Percentiles rank a stretch among this genome's conserved stretches.
These are phyloP conservation scores for Tylopilus sp. DNA, from an alignment of 768 basidiomycete species.

Conservation along the genomic window DNA sequence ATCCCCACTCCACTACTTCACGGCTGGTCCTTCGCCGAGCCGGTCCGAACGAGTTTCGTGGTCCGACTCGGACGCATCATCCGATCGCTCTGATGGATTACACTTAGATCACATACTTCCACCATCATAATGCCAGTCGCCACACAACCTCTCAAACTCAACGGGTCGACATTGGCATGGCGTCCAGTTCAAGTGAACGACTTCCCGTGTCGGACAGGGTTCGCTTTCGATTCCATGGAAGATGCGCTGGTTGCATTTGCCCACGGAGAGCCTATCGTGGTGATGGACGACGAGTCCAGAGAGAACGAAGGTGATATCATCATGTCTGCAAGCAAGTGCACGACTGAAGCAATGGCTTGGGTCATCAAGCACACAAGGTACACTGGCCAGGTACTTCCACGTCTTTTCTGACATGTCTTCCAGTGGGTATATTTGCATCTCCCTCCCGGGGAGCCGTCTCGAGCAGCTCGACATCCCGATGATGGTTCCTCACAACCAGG, in stretches of 20 bases:
- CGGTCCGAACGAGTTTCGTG: too few species aligned
- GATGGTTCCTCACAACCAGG: constrained; percentile 92
- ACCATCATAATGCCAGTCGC: not conserved
- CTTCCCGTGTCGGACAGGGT: constrained; percentile 31
- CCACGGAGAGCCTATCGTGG: constrained; percentile 87
- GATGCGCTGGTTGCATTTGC: constrained; percentile 74
- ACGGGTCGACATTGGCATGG: constrained; percentile 16
- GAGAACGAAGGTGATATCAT: constrained; percentile 99
- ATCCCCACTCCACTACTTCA: too few species aligned
- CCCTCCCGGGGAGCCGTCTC: constrained; percentile 73
- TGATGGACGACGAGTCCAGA: constrained; percentile 93
- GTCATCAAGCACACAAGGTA: constrained; percentile 96
- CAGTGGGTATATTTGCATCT: constrained; percentile 93
- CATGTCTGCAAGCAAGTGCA: constrained; percentile 77
- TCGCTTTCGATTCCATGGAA: constrained; percentile 77
- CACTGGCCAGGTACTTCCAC: constrained; percentile 17
- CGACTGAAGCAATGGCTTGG: constrained; percentile 99
- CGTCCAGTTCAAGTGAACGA: constrained; percentile 20
- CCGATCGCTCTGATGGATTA: too few species aligned
- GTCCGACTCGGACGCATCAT: too few species aligned
- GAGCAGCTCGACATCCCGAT: constrained; percentile 79
- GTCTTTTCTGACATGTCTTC: constrained; percentile 10
- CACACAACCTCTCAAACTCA: constrained; percentile 6
- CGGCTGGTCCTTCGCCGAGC: too few species aligned
- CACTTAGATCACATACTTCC: too few species aligned